Percentiles rank a stretch among this genome's conserved stretches.
Conservation (phyloP, 164 flowering plant species). For the Cinnamomum micranthum region DNA sequence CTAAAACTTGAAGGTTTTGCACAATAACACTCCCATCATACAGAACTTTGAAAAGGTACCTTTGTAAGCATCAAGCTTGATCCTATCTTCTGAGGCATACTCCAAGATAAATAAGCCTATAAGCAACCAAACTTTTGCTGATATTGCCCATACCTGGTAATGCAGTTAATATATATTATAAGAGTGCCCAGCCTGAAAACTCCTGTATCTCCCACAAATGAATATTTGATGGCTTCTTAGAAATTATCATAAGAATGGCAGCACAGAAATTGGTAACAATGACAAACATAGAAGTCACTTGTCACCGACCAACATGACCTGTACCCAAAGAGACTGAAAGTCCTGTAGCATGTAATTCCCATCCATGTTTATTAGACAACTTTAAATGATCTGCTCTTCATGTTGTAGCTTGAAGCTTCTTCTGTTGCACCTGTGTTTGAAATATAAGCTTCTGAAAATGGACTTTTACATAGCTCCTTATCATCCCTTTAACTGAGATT, state of each 20-base stretch:
- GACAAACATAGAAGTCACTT: not conserved
- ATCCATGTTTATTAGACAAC: too few species aligned
- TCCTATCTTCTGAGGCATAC: not conserved
- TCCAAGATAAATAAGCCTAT: not conserved
- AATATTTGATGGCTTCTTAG: not conserved
- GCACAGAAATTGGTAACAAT: not conserved
- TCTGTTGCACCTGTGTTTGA: too few species aligned
- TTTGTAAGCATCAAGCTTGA: not conserved
- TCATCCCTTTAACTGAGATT: not conserved
- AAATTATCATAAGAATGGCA: not conserved
- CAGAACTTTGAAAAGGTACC: slow-evolving; percentile 4
- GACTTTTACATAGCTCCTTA: not conserved
- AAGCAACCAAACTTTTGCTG: not conserved
- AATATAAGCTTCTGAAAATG: not conserved
- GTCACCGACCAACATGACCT: not conserved
- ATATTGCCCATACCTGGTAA: not conserved
- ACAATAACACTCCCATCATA: not conserved
- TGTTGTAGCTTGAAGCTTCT: not conserved
- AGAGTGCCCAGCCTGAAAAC: too few species aligned
- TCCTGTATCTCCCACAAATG: not conserved
- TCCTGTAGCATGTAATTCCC: not conserved
- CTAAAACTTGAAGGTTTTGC: slow-evolving; percentile 1
- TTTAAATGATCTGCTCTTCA: not conserved
- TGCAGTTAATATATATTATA: not conserved
- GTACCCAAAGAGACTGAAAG: not conserved